These are phyloP conservation scores for Nannochloropsis oceanica DNA, from an alignment of 108 stramenopile genomes.

Conservation along the genomic window DNA sequence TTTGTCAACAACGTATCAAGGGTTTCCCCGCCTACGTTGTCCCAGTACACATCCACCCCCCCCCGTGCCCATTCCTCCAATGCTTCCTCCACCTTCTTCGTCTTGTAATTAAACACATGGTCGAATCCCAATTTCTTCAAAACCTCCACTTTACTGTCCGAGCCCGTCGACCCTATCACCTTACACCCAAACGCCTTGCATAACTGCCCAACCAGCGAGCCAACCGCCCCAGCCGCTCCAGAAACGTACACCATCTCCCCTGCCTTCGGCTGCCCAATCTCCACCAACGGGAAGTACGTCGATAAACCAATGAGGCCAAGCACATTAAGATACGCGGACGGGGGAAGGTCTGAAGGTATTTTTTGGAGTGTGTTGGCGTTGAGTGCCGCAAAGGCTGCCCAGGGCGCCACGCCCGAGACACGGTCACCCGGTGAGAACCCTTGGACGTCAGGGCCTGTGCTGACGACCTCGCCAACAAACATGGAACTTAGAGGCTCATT, in stretches of 20 bases:
- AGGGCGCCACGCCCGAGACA: not conserved
- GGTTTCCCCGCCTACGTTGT: not conserved
- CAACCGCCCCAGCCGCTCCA: not conserved
- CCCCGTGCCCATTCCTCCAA: not conserved
- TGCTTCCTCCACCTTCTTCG: not conserved
- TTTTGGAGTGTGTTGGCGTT: not conserved
- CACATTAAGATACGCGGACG: not conserved
- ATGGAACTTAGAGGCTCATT: not conserved
- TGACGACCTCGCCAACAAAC: not conserved
- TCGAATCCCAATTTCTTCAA: not conserved
- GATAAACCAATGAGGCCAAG: not conserved
- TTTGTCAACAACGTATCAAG: not conserved
- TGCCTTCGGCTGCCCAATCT: not conserved
- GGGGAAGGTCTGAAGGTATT: not conserved
- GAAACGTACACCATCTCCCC: not conserved
- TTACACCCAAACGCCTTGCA: not conserved
- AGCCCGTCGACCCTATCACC: not conserved
- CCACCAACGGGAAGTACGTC: not conserved
- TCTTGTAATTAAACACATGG: not conserved
- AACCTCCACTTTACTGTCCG: not conserved
- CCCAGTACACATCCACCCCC: constrained; percentile 2
- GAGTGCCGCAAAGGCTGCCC: not conserved
- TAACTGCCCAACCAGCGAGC: not conserved
- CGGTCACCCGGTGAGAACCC: not conserved
- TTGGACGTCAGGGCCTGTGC: not conserved